A percentile compares a stretch with the other conserved stretches of the same genome.
Evolutionary conservation across 768 basidiomycete genomes (phyloP).

Genomic region (Leccinum broughii): DNA sequence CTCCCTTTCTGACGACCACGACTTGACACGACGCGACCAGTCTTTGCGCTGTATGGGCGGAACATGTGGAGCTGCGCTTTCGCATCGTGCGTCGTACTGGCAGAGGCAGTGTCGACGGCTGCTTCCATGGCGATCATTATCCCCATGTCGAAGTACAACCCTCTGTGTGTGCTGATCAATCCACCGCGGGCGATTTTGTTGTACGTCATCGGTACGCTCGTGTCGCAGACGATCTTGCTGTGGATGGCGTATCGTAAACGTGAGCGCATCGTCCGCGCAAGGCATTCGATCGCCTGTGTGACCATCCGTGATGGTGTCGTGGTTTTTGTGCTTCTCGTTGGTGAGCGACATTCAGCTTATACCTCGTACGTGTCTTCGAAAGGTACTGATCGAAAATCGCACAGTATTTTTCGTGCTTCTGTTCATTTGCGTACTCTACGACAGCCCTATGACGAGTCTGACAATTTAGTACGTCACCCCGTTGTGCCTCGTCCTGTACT

Average conservation of each 20-base stretch:
- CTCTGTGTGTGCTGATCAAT: conserved; percentile 10
- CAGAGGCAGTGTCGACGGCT: conserved; percentile 10
- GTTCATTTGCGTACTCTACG: conserved; percentile 2
- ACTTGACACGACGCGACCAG: conserved; percentile 4
- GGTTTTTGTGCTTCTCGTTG: conserved; percentile 12
- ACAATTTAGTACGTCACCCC: conserved; percentile 17
- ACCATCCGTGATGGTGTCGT: conserved; percentile 28
- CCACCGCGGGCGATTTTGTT: conserved; percentile 7
- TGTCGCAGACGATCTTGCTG: conserved; percentile 20
- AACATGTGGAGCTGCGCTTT: background rate
- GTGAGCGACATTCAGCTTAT: conserved; percentile 11
- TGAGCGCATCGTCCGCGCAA: background rate
- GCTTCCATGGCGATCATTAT: background rate
- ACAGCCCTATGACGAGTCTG: conserved; percentile 4
- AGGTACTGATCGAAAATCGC: background rate
- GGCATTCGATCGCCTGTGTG: conserved; percentile 12
- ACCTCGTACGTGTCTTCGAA: background rate
- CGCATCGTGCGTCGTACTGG: conserved; percentile 8
- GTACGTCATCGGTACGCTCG: conserved; percentile 11
- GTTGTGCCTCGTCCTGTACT: background rate
- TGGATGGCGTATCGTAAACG: conserved; percentile 22
- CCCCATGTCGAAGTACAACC: conserved; percentile 14
- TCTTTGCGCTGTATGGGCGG: conserved; percentile 21
- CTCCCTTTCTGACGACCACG: background rate
- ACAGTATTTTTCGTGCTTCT: conserved; percentile 8